phyloP scores from a whole-genome alignment of 1,284 basidiomycete genomes.

The Mycosarcoma maydis region DNA sequence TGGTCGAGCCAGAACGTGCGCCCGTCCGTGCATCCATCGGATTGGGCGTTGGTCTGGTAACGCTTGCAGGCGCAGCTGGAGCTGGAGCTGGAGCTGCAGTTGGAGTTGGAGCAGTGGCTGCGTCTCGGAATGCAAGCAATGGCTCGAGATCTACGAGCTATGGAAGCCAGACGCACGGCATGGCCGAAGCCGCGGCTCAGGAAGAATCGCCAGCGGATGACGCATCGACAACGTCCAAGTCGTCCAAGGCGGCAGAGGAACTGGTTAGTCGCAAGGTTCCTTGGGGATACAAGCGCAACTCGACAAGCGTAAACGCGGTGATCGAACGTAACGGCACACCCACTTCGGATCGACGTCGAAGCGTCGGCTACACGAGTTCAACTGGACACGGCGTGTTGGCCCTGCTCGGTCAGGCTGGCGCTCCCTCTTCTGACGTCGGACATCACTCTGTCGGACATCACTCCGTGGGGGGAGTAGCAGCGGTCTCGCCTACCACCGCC shows the following conservation, averaged over 20 bases:
- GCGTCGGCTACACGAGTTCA: slow-evolving; percentile 37
- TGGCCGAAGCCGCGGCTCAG: slow-evolving; percentile 5
- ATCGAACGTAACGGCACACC: slow-evolving; percentile 36
- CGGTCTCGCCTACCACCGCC: too few relatives aligned
- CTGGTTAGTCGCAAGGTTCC: slow-evolving; percentile 57
- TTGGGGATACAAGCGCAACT: slow-evolving; percentile 53
- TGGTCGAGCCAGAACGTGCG: slow-evolving; percentile 11
- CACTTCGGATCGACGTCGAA: slow-evolving; percentile 35
- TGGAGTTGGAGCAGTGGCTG: slow-evolving; percentile 6
- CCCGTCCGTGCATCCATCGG: slow-evolving; percentile 5
- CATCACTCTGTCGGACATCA: slow-evolving; percentile 3
- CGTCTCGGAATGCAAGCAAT: slow-evolving; percentile 18
- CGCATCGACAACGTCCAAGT: slow-evolving; percentile 23
- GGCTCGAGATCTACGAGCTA: slow-evolving; percentile 32
- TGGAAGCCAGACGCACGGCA: slow-evolving; percentile 26
- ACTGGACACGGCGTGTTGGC: slow-evolving; percentile 27
- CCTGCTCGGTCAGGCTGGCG: slow-evolving; percentile 3
- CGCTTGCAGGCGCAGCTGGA: slow-evolving; percentile 9
- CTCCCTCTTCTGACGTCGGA: slow-evolving; percentile 16
- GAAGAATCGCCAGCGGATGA: slow-evolving; percentile 22
- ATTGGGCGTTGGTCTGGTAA: slow-evolving; percentile 10
- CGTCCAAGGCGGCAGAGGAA: slow-evolving; percentile 23
- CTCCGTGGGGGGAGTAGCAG: too few relatives aligned
- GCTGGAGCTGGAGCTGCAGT: slow-evolving; percentile 8
- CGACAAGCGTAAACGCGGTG: slow-evolving; percentile 13